These are phyloP conservation scores for Flaveria linearis DNA, from an alignment of 129 eudicot species.

Conservation along the genomic window DNA sequence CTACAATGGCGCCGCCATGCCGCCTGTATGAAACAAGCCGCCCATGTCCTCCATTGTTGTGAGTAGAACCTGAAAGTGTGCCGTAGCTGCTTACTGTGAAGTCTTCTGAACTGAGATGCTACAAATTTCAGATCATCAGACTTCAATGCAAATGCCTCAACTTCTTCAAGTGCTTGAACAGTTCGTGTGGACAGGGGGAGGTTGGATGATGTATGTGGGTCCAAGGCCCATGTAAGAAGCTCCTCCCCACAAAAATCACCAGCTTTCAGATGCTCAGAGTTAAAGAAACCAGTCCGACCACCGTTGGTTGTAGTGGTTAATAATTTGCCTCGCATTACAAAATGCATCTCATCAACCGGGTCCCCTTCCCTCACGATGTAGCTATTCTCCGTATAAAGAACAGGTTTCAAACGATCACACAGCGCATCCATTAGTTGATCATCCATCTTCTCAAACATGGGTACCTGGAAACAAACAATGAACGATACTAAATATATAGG, in stretches of 20 bases:
- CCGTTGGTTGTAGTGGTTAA: conserved; percentile 83
- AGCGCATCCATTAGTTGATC: conserved; percentile 92
- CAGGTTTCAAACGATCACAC: conserved; percentile 92
- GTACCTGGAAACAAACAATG: conserved; percentile 55
- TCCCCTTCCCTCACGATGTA: conserved; percentile 92
- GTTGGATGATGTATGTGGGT: conserved; percentile 83
- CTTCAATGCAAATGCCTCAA: conserved; percentile 84
- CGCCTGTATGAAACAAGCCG: conserved; percentile 96
- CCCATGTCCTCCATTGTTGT: conserved; percentile 98
- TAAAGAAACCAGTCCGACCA: conserved; percentile 90
- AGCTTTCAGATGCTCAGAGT: conserved; percentile 64
- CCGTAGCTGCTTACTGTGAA: conserved; percentile 92
- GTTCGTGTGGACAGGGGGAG: conserved; percentile 94
- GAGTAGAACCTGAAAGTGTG: conserved; percentile 95
- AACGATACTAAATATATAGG: not conserved
- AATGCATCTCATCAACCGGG: conserved; percentile 94
- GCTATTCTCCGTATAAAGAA: conserved; percentile 78
- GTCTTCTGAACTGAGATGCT: conserved; percentile 93
- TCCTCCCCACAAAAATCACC: conserved; percentile 99
- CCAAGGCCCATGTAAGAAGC: conserved; percentile 98
- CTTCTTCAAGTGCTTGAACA: conserved; percentile 83
- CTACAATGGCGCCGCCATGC: conserved; percentile 88
- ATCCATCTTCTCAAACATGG: conserved; percentile 98
- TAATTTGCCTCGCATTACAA: conserved; percentile 88
- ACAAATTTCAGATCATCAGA: conserved; percentile 89